phyloP scores from a whole-genome alignment of 495 filamentous ascomycete genomes.

The Aspergillus bertholletiae region DNA sequence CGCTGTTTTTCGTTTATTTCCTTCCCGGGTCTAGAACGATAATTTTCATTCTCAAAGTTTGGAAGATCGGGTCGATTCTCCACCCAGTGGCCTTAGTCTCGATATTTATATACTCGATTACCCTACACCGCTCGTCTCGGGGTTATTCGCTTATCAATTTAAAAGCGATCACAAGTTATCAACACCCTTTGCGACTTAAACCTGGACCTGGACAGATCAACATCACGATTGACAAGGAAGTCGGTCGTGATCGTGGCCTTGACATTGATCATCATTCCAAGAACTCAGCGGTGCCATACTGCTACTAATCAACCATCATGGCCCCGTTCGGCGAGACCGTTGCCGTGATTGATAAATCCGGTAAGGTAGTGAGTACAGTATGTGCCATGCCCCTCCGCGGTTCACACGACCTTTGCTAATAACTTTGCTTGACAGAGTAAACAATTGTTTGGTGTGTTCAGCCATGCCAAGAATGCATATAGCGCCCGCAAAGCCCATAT shows the following conservation, averaged over 20 bases:
- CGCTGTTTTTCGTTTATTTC: neutral
- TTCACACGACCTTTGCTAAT: neutral
- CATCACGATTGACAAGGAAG: constrained; percentile 5
- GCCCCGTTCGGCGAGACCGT: constrained; percentile 66
- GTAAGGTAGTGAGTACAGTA: constrained; percentile 89
- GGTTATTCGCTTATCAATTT: constrained; percentile 8
- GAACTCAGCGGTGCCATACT: constrained; percentile 6
- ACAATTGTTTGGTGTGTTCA: constrained; percentile 81
- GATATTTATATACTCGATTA: constrained; percentile 10
- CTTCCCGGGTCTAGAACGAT: constrained; percentile 12
- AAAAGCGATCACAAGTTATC: constrained; percentile 3
- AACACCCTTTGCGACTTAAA: constrained; percentile 10
- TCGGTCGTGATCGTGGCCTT: constrained; percentile 3
- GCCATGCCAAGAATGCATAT: constrained; percentile 82
- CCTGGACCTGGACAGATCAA: constrained; percentile 8
- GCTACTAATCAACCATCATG: constrained; percentile 21
- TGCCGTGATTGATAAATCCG: constrained; percentile 87
- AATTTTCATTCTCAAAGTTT: neutral
- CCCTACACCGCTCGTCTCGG: constrained; percentile 25
- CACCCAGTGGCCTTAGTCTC: constrained; percentile 13
- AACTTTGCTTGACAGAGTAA: constrained; percentile 59
- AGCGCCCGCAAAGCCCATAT: constrained; percentile 76
- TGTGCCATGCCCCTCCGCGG: constrained; percentile 21
- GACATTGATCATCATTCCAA: neutral
- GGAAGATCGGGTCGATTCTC: constrained; percentile 12